Conservation (phyloP, 2,329 filamentous ascomycete species). For the Diaporthe caulivora region DNA sequence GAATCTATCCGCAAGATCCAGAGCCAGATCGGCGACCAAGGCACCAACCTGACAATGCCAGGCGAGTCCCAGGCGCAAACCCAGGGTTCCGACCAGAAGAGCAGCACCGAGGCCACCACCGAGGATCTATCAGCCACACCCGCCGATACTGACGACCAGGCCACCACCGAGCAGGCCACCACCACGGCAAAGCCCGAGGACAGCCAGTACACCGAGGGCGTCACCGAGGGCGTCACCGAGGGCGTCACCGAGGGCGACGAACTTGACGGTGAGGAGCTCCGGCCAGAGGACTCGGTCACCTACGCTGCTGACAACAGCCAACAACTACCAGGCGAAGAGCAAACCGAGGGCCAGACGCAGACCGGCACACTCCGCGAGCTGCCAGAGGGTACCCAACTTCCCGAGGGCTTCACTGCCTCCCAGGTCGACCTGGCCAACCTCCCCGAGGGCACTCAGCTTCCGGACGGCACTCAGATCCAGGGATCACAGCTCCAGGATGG, state of each 20-base stretch:
- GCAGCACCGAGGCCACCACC: constrained; percentile 34
- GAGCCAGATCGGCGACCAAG: constrained; percentile 37
- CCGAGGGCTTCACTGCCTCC: constrained; percentile 6
- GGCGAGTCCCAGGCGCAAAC: constrained; percentile 34
- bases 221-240: constrained; percentile 24
- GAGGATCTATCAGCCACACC: constrained; percentile 27
- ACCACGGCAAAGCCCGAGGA: constrained; percentile 37
- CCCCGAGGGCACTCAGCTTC: constrained; percentile 19
- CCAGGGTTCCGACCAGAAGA: constrained; percentile 39
- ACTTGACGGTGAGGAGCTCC: constrained; percentile 32
- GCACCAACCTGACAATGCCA: constrained; percentile 36
- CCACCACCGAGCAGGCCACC: constrained; percentile 36
- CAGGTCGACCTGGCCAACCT: constrained; percentile 6
- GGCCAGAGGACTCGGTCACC: constrained; percentile 39
- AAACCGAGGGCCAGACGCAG: constrained; percentile 9
- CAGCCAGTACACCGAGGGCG: not conserved
- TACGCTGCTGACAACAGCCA: constrained; percentile 40
- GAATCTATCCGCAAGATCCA: constrained; percentile 37
- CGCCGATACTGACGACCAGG: constrained; percentile 38
- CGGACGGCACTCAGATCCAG: constrained; percentile 12
- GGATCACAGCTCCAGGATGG: constrained; percentile 25
- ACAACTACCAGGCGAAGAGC: constrained; percentile 11
- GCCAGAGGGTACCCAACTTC: constrained; percentile 7
- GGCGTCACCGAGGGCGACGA: constrained; percentile 24
- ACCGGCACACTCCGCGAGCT: constrained; percentile 6